Evolutionary conservation across 2,329 filamentous ascomycete genomes (phyloP), one percentile per base, ranked within the genome.

Genomic region (Colletotrichum sansevieriae): DNA sequence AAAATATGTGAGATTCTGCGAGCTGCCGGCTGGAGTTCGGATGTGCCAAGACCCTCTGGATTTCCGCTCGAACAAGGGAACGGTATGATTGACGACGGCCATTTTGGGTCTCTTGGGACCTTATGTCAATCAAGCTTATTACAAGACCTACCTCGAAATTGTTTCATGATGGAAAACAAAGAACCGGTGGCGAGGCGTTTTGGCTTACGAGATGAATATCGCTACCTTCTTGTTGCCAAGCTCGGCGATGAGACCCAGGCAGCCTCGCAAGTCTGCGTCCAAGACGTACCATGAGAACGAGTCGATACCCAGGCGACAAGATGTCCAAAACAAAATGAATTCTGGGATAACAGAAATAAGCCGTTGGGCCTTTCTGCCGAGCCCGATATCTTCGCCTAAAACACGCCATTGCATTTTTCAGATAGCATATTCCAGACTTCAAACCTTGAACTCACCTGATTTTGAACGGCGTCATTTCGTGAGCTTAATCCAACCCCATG

Each of bases 71-170:
- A 29, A 47, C 43, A 59, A 18, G 18, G 18, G 22, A 22, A 22
- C 22, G 3, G 22, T 22, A 22, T 22, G 22, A 22, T 22, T 3
- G 22, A 22, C 22, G 10, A 33, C 44, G 44, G 57, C 57, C 44
- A 18, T n/a, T 60, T 13, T 3, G 33, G 44, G 33, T 47, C n/a
- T 15, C 52, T 55, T 51, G 57, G 33, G 51, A 60, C 44, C 25
- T 49, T 51, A 49, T 51, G 29, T 51, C 33, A 35, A 5, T 59
- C 55, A 59, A 59, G 56, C 29, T 59, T 59, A 47, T 25, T 46
- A 15, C 22, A 22, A 22, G 20, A 7, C 10, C 43, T 37, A 47
- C 46, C 46, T 44, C 20, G 25, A 44, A 41, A 37, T n/a, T 13
- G 54, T 57, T 57, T 44, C 54, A 29, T 11, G 37, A 44, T 5